Conservation (phyloP, 2,329 filamentous ascomycete genomes). For the Paramyrothecium sp. region DNA sequence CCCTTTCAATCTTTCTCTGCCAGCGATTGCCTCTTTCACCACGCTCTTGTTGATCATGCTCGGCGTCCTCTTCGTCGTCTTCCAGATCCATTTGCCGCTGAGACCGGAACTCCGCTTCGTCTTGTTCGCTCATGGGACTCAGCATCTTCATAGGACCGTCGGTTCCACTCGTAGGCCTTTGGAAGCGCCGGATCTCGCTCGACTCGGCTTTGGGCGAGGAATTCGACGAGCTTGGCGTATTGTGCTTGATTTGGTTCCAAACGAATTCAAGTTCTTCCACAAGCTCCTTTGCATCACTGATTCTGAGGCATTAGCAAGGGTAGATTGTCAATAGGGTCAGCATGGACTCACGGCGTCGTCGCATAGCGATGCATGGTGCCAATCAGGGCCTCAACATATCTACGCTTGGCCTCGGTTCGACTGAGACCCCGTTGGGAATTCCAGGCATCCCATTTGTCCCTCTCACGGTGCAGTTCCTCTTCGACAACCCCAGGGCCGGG, state of each 20-base stretch:
- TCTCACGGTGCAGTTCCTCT: constrained; percentile 58
- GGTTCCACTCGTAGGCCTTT: constrained; percentile 46
- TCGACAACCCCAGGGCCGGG: constrained; percentile 41
- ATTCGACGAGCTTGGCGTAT: constrained; percentile 63
- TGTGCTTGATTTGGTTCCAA: constrained; percentile 96
- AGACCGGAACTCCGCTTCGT: constrained; percentile 61
- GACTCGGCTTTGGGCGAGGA: constrained; percentile 51
- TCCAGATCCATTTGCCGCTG: constrained; percentile 46
- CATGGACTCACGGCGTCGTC: constrained; percentile 65
- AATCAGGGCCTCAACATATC: constrained; percentile 91
- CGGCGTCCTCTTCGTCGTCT: constrained; percentile 39
- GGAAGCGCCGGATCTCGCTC: constrained; percentile 38
- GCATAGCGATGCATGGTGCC: constrained; percentile 97
- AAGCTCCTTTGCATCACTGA: constrained; percentile 77
- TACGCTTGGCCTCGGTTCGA: constrained; percentile 88
- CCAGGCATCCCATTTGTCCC: constrained; percentile 91
- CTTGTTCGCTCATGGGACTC: constrained; percentile 82
- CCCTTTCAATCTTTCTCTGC: constrained; percentile 80
- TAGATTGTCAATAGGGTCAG: neutral
- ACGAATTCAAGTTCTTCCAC: constrained; percentile 97
- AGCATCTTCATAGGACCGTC: constrained; percentile 66
- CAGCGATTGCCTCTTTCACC: constrained; percentile 55
- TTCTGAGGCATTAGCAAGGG: neutral
- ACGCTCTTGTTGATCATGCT: constrained; percentile 10
- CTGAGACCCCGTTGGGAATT: constrained; percentile 79